A percentile compares a stretch with the other conserved stretches of the same genome.
Conservation (phyloP, 192 early-diverging fungal species). For the Rhizoclosmatium globosum region DNA sequence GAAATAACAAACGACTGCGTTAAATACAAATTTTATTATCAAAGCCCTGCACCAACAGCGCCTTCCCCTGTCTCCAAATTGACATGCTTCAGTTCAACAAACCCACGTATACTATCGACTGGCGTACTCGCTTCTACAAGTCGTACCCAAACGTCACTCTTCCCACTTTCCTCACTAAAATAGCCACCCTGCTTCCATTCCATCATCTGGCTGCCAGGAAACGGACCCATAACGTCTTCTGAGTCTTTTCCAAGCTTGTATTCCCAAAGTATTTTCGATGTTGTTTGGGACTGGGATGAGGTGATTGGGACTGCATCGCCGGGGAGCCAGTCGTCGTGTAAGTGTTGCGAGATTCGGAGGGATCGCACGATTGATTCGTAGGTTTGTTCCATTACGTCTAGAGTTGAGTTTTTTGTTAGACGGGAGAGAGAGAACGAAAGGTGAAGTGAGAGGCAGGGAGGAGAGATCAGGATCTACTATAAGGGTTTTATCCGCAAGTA, state of each 20-base stretch:
- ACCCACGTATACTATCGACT: slow-evolving; percentile 23
- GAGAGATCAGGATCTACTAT: slow-evolving; percentile 28
- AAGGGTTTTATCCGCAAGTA: slow-evolving; percentile 29
- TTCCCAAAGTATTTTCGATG: slow-evolving; percentile 35
- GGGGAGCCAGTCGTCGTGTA: slow-evolving; percentile 52
- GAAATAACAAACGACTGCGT: neutral
- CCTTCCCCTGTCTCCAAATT: slow-evolving; percentile 4
- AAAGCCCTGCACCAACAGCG: neutral
- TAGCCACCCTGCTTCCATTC: neutral
- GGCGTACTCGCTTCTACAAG: slow-evolving; percentile 30
- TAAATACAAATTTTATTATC: slow-evolving; percentile 4
- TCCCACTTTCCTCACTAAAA: neutral
- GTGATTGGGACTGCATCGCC: slow-evolving; percentile 30
- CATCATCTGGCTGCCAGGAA: slow-evolving; percentile 34
- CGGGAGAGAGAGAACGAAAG: neutral
- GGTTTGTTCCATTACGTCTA: slow-evolving; percentile 54
- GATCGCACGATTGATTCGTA: slow-evolving; percentile 59
- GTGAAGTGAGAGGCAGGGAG: neutral
- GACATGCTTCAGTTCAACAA: slow-evolving; percentile 36
- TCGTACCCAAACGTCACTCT: slow-evolving; percentile 22
- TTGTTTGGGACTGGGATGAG: neutral
- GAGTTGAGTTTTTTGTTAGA: no score
- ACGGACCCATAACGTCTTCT: slow-evolving; percentile 42
- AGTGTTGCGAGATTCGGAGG: slow-evolving; percentile 44
- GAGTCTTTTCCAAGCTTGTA: slow-evolving; percentile 39